phyloP scores from a whole-genome alignment of 1,139 yeast species.

The Yamadazyma songkhlaensis region DNA sequence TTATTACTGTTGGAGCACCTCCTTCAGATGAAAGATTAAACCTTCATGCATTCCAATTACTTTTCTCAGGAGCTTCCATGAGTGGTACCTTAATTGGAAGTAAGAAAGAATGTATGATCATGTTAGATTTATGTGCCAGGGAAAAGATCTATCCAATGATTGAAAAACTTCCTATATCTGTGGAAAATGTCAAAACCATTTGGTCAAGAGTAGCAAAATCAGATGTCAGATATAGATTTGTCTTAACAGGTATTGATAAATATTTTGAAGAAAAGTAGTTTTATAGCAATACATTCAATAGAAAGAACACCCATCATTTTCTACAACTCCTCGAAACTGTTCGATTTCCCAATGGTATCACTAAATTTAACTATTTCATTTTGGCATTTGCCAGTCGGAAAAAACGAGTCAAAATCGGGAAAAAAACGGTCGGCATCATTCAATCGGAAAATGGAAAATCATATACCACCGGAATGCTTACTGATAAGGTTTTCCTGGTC shows the following conservation, averaged over 20 bases:
- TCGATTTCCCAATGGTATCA: too few species aligned
- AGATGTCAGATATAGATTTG: constrained; percentile 50
- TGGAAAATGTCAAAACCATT: constrained; percentile 25
- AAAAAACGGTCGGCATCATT: too few species aligned
- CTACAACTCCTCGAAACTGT: too few species aligned
- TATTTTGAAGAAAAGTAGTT: not conserved
- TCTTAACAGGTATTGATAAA: constrained; percentile 35
- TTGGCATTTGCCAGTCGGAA: too few species aligned
- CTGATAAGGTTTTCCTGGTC: too few species aligned
- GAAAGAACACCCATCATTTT: too few species aligned
- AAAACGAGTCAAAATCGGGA: too few species aligned
- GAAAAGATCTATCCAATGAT: constrained; percentile 40
- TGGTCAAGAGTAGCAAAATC: constrained; percentile 43
- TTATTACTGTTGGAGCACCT: constrained; percentile 54
- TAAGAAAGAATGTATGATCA: constrained; percentile 32
- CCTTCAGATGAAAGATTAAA: constrained; percentile 16
- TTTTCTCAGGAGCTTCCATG: constrained; percentile 28
- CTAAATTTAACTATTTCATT: too few species aligned
- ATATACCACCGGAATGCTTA: too few species aligned
- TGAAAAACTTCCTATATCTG: constrained; percentile 39
- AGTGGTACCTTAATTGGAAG: constrained; percentile 37
- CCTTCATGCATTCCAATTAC: constrained; percentile 8
- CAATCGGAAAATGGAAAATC: too few species aligned
- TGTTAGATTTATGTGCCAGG: constrained; percentile 40
- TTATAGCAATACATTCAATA: too few species aligned